phyloP scores from a whole-genome alignment of 176 grass and related monocot species.

The Eremochloa ophiuroides region DNA sequence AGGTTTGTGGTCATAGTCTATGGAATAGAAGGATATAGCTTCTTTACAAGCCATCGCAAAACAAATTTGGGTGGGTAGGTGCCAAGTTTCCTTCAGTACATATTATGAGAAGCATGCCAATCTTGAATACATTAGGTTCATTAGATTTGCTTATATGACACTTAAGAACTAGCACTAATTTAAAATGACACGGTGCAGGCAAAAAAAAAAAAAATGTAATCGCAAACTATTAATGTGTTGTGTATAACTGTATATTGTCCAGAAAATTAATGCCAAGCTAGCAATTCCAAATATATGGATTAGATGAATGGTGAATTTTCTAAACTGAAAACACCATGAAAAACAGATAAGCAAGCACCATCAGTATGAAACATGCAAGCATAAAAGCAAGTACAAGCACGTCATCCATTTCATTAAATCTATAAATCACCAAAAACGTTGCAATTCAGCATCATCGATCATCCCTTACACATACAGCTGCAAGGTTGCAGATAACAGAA shows the following conservation, averaged over 20 bases:
- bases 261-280: background rate
- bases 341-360: background rate
- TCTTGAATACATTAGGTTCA: background rate
- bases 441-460: background rate
- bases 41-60: background rate
- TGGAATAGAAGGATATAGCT: background rate
- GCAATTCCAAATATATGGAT: background rate
- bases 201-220: background rate
- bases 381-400: background rate
- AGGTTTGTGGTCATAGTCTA: background rate
- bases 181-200: background rate
- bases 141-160: background rate
- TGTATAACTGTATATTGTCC: background rate
- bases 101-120: background rate
- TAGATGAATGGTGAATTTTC: background rate
- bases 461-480: background rate
- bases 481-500: slow-evolving; percentile 6
- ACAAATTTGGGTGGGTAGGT: background rate
- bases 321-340: background rate
- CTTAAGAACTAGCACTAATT: background rate
- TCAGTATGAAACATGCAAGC: background rate
- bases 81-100: background rate
- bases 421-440: background rate
- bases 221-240: background rate
- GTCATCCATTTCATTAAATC: background rate